Percentiles rank a stretch among this genome's conserved stretches.
Evolutionary conservation across 805 yeast genomes (phyloP).

Genomic region (Zygosaccharomyces pseudorouxii): DNA sequence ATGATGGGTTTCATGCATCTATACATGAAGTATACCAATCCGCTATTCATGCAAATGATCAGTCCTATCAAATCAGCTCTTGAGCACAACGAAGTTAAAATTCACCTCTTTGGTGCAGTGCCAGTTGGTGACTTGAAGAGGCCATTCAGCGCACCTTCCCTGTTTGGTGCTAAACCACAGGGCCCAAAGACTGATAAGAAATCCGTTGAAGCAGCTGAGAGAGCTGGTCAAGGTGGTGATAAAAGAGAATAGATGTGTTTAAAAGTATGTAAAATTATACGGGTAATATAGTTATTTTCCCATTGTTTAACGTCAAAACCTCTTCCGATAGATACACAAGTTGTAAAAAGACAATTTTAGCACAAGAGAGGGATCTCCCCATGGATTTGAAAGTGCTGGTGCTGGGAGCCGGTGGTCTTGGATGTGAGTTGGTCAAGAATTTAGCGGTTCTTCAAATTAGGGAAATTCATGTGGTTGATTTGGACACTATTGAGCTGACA

Average conservation of each 20-base stretch:
- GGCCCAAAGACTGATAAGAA: conserved; percentile 81
- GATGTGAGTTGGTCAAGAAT: conserved; percentile 84
- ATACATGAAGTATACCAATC: conserved; percentile 96
- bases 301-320: neutral
- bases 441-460: conserved; percentile 63
- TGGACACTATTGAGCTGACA: conserved; percentile 88
- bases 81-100: conserved; percentile 85
- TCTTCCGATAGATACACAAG: no score
- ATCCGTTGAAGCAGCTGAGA: conserved; percentile 78
- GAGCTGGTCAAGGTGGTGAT: conserved; percentile 80
- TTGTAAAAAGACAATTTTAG: no score
- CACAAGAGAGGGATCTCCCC: neutral
- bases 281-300: conserved; percentile 1
- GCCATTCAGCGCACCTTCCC: conserved; percentile 86
- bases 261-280: conserved; percentile 4
- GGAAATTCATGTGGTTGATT: conserved; percentile 78
- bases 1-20: conserved; percentile 99
- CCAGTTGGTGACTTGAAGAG: conserved; percentile 90
- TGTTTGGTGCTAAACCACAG: conserved; percentile 53
- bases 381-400: conserved; percentile 49
- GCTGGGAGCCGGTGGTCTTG: conserved; percentile 94
- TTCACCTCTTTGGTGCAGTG: conserved; percentile 77
- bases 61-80: conserved; percentile 85
- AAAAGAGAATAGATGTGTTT: conserved; percentile 63
- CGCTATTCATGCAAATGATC: conserved; percentile 89